These are phyloP conservation scores for Russula ochroleuca DNA, from an alignment of 768 basidiomycete genomes.

Conservation along the genomic window DNA sequence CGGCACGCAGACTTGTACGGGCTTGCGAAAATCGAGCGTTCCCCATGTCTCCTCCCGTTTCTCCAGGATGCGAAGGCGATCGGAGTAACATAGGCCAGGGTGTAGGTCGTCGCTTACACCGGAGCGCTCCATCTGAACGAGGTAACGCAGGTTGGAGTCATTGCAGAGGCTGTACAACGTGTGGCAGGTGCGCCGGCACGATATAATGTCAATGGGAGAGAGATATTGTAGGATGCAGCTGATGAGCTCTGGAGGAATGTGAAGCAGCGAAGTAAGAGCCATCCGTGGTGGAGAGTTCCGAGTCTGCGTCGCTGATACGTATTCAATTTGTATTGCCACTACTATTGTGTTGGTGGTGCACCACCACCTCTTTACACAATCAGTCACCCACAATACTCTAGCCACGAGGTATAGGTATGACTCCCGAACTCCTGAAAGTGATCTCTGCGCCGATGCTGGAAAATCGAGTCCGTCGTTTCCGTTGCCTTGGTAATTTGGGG, in stretches of 20 bases:
- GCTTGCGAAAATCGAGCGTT: conserved; percentile 9
- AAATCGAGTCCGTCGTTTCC: neutral
- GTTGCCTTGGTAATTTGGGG: neutral
- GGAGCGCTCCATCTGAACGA: conserved; percentile 22
- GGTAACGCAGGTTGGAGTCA: conserved; percentile 14
- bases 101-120: conserved; percentile 18
- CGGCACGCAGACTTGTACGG: conserved; percentile 12
- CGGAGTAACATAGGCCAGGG: conserved; percentile 5
- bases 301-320: neutral
- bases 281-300: neutral
- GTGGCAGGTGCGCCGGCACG: conserved; percentile 17
- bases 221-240: conserved; percentile 13
- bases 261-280: conserved; percentile 12
- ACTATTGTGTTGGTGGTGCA: neutral
- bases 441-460: neutral
- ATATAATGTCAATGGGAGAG: conserved; percentile 8
- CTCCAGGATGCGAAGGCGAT: conserved; percentile 18
- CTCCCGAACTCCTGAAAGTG: neutral
- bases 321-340: too few relatives aligned
- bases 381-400: neutral
- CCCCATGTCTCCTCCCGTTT: conserved; percentile 23
- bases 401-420: neutral
- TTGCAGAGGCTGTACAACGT: conserved; percentile 3
- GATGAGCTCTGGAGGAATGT: conserved; percentile 20
- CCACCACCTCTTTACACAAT: neutral